phyloP scores from a whole-genome alignment of 805 yeast species.

The Hanseniaspora guilliermondii region DNA sequence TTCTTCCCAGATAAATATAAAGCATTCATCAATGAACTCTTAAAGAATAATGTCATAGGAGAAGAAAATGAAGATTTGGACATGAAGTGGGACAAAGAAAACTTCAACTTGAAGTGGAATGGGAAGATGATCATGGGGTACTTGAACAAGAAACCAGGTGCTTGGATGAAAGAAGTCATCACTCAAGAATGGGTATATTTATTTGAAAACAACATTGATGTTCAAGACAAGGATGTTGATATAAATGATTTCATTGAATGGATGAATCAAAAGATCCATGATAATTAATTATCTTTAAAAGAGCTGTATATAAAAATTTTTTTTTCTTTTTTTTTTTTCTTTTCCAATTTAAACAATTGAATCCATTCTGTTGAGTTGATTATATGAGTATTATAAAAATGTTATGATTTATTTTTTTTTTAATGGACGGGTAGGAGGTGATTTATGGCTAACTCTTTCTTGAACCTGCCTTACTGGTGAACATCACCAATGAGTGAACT shows the following conservation, averaged over 20 bases:
- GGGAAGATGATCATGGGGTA: slow-evolving; percentile 53
- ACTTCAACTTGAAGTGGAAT: slow-evolving; percentile 53
- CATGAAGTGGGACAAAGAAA: background rate
- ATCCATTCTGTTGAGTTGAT: too few relatives aligned
- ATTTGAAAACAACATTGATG: slow-evolving; percentile 1
- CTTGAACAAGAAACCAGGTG: slow-evolving; percentile 60
- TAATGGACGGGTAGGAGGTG: too few relatives aligned
- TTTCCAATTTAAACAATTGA: too few relatives aligned
- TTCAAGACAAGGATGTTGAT: slow-evolving; percentile 39
- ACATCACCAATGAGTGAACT: too few relatives aligned
- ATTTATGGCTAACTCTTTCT: too few relatives aligned
- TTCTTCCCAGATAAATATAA: background rate
- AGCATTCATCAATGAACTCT: background rate
- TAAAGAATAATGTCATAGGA: background rate
- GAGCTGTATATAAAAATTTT: background rate
- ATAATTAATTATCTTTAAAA: background rate
- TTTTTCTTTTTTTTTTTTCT: too few relatives aligned
- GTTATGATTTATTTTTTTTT: too few relatives aligned
- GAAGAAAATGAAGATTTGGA: background rate
- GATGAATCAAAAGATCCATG: slow-evolving; percentile 13
- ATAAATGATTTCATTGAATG: slow-evolving; percentile 44
- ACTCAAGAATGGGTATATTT: slow-evolving; percentile 22
- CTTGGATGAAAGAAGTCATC: slow-evolving; percentile 60
- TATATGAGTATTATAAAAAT: too few relatives aligned
- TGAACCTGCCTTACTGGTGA: too few relatives aligned